Base-by-base conservation (phyloP, 345 rosid species). In the Rhizophora apiculata region DNA sequence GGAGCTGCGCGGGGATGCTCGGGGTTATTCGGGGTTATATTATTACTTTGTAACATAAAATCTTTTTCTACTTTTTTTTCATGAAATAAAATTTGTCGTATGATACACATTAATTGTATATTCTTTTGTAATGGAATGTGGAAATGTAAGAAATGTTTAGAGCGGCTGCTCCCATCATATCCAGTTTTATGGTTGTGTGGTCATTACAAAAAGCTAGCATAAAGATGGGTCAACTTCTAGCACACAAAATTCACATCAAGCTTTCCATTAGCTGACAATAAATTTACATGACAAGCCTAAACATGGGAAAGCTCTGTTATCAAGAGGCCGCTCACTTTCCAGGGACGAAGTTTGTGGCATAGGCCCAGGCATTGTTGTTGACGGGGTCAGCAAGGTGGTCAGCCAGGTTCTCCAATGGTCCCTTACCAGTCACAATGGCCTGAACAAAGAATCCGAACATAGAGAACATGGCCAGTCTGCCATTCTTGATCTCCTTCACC, bases 281-380 rank as follows among this genome's bases (percentile, higher is more conserved):
- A 64, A 70, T 81, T 68, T 51, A 74, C 75, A 74, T 61, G 51
- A 56, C 49, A 62, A 30, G 16, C 10, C 46, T 15, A 30, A 32
- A 59, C 58, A 49, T 6, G 43, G 6, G 6, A 32, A 64, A n/a
- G 3, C 8, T 16, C 6, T 55, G 11, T 46, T 24, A 21, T 6
- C 19, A 59, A 10, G 3, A 10, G 3, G 6, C 30, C 2, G 6
- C 72, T 89, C 85, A 86, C 77, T 92, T 92, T 76, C 98, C 96
- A 68, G 94, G 96, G 60, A 84, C 92, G 63, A 86, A 92, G 96
- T 89, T 91, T 64, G 93, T 91, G 77, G 94, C 94, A 6, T 76
- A 90, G 10, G 96, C 86, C 96, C 96, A 90, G 48, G 96, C 96
- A 31, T 90, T 90, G 96, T 90, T 91, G 85, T 80, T 89, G 48